Evolutionary conservation across 495 filamentous ascomycete genomes (phyloP), one percentile per base, ranked within the genome.

Genomic region (Hyaloscypha finlandica): DNA sequence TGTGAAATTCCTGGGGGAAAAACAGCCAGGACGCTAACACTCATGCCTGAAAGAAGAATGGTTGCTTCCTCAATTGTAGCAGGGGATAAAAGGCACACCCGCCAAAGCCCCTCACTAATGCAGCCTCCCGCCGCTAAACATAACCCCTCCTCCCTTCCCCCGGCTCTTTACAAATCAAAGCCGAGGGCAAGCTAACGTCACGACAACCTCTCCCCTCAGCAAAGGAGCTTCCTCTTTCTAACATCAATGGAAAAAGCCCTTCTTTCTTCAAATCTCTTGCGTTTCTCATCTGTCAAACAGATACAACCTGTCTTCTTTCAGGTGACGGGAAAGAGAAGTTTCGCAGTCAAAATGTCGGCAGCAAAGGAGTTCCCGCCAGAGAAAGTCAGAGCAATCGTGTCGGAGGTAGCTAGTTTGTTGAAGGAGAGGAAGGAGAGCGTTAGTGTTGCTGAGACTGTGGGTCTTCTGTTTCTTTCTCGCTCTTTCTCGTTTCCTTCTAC

Each of bases 401-500:
- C 75, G 25, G 81, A 87, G 75, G 78, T 89, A 52, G 77, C 79
- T 14, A 68, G 74, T 12, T 77, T 87, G 33, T 76, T 89, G 31
- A 85, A 82, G 63, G 74, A 80, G 31, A 77, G 78, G 45, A 80
- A 81, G 45, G 81, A 87, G 72, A 85, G 78, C 25, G 77, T 88
- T 56, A 84, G 81, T 61, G 81, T 89, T 9, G 85, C 84, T 35
- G 86, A 89, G 73, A 89, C 86, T 8, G 86, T 85, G 77, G 45
- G 78, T 69, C 35, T 58, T 37, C 35, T 48, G 16, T 11, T 48
- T 48, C 16, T 25, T 19, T 12, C 9, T 48, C 11, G 11, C 8
- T 14, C 11, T 48, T 48, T 14, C 16, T 8, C 3, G 35, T 19
- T 48, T 48, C 16, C 42, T 19, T 1, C 42, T 16, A 19, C 42